Percentiles rank a stretch among this genome's conserved stretches.
Conservation (phyloP, 768 basidiomycete genomes). For the Lactarius psammicola region DNA sequence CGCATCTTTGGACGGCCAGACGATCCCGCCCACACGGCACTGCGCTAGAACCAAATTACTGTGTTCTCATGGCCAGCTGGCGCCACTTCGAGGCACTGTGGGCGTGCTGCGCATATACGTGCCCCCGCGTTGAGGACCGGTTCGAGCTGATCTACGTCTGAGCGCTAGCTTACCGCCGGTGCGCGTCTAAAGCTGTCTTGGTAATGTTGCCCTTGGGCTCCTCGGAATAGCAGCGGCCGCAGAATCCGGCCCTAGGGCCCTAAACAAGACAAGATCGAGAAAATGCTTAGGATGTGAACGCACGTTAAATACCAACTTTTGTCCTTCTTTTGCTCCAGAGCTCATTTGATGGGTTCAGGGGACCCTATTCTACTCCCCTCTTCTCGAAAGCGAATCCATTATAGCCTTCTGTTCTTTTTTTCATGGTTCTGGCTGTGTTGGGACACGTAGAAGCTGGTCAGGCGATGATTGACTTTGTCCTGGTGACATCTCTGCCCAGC, state of each 20-base stretch:
- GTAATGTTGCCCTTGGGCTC: too few relatives aligned
- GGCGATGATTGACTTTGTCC: not conserved
- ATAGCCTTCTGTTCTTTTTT: slow-evolving; percentile 8
- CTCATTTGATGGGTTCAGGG: not conserved
- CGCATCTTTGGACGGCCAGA: slow-evolving; percentile 1
- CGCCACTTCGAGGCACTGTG: not conserved
- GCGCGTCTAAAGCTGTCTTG: too few relatives aligned
- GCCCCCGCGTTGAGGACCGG: not conserved
- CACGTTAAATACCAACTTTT: not conserved
- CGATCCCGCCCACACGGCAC: not conserved
- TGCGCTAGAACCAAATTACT: not conserved
- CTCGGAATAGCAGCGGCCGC: not conserved
- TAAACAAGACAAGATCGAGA: slow-evolving; percentile 9
- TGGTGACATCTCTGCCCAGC: not conserved
- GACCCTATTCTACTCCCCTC: not conserved
- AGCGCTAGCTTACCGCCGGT: not conserved
- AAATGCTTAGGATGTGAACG: not conserved
- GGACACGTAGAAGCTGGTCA: not conserved
- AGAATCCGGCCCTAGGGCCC: not conserved
- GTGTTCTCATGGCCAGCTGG: not conserved
- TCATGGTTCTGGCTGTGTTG: not conserved
- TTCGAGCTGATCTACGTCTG: slow-evolving; percentile 15
- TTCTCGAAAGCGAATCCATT: slow-evolving; percentile 10
- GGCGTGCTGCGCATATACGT: not conserved
- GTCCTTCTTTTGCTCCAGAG: not conserved